Percentiles rank a stretch among this genome's conserved stretches.
Conservation (phyloP, 2,329 filamentous ascomycete genomes). For the Boeremia lycopersici region DNA sequence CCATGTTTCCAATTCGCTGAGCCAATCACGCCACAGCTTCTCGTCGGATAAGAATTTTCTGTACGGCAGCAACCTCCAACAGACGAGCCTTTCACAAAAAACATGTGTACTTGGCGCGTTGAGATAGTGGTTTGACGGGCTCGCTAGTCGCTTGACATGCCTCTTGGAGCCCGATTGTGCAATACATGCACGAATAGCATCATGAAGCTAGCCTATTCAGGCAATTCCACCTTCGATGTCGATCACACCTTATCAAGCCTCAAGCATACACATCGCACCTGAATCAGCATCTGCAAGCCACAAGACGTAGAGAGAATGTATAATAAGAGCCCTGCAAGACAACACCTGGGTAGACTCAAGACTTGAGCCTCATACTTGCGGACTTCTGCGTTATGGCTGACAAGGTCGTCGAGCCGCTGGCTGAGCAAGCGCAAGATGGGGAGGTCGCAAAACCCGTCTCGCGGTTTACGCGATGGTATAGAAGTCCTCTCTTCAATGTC, state of each 20-base stretch:
- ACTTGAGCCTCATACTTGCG: not conserved
- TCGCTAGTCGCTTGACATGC: conserved; percentile 4
- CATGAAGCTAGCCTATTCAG: not conserved
- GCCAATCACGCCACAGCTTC: not conserved
- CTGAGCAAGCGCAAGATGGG: conserved; percentile 7
- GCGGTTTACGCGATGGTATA: conserved; percentile 43
- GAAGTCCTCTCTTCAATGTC: conserved; percentile 56
- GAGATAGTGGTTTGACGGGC: not conserved
- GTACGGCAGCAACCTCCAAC: not conserved
- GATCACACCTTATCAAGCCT: conserved; percentile 7
- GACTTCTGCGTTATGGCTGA: conserved; percentile 12
- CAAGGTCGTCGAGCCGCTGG: conserved; percentile 24
- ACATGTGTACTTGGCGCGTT: not conserved
- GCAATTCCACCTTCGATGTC: not conserved
- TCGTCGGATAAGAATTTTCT: not conserved
- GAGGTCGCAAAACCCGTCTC: conserved; percentile 21
- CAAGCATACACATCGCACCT: not conserved
- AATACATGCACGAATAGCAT: conserved; percentile 1
- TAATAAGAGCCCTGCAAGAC: not conserved
- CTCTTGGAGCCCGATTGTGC: not conserved
- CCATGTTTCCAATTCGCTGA: not conserved
- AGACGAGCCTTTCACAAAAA: not conserved
- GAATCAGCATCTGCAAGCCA: not conserved
- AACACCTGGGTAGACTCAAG: not conserved
- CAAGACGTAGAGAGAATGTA: not conserved